These are phyloP conservation scores for Apium graveolens DNA, from an alignment of 129 eudicot species.

Conservation along the genomic window DNA sequence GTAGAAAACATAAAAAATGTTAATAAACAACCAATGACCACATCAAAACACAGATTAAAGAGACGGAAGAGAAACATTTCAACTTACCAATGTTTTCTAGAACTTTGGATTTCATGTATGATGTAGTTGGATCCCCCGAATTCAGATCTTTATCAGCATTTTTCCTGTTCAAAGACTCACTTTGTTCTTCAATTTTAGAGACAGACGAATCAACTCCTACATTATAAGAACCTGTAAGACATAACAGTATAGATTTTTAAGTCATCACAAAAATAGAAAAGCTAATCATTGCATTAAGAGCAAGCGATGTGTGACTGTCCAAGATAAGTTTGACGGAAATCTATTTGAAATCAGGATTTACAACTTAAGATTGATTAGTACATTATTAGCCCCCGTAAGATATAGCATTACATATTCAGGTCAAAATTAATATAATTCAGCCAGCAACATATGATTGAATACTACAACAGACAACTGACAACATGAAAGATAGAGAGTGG, in stretches of 20 bases:
- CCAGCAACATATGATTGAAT: no score
- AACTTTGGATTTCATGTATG: neutral
- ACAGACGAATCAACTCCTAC: neutral
- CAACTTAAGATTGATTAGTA: no score
- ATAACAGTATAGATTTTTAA: no score
- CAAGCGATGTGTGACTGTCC: no score
- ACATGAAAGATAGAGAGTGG: neutral
- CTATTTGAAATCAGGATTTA: no score
- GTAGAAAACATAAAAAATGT: neutral
- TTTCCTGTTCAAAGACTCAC: neutral
- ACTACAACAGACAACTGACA: neutral
- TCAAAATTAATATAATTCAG: no score
- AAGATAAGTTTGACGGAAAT: no score
- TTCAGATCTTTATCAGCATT: neutral
- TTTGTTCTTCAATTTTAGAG: neutral
- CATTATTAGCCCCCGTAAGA: no score
- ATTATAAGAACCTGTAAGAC: neutral
- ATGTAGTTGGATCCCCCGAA: neutral
- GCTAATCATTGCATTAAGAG: no score
- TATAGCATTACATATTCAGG: no score
- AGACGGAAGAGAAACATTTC: neutral
- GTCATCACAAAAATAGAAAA: no score
- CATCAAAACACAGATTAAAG: neutral
- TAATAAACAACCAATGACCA: neutral
- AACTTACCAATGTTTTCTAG: slow-evolving; percentile 12